Percentiles rank a stretch among this genome's conserved stretches.
Conservation (phyloP, 352 stramenopile genomes). For the Pythium insidiosum region DNA sequence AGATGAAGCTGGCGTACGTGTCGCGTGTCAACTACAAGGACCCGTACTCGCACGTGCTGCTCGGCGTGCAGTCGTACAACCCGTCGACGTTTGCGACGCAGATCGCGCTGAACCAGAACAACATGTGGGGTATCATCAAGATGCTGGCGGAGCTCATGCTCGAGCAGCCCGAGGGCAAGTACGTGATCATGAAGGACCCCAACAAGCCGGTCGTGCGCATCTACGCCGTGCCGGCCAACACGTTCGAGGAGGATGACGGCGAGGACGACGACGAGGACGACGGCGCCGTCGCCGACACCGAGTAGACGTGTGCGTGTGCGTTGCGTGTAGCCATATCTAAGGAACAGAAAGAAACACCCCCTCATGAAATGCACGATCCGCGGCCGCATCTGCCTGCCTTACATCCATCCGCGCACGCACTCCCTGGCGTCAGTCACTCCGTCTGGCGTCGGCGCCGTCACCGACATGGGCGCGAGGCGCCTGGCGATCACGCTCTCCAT, state of each 20-base stretch:
- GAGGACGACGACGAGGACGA: constrained; percentile 1
- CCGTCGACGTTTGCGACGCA: constrained; percentile 95
- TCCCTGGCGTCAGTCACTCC: no score
- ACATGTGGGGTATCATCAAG: constrained; percentile 96
- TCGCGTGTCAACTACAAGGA: constrained; percentile 92
- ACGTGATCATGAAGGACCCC: constrained; percentile 97
- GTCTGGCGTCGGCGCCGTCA: no score
- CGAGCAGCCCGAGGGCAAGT: constrained; percentile 96
- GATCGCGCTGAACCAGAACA: constrained; percentile 96
- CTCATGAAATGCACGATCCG: no score
- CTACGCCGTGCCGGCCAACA: constrained; percentile 93
- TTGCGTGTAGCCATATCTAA: no score
- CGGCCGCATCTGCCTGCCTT: no score
- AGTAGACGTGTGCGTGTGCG: no score
- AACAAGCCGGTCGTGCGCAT: constrained; percentile 96
- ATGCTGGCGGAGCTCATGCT: constrained; percentile 93
- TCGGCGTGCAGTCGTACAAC: constrained; percentile 96
- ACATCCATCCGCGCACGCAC: no score
- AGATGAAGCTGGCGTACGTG: constrained; percentile 98
- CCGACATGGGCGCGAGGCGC: no score
- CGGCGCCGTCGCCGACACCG: constrained; percentile 11
- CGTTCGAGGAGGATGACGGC: no score
- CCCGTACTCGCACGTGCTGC: constrained; percentile 92
- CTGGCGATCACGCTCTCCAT: no score
- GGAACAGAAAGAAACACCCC: no score